phyloP scores from a whole-genome alignment of 345 rosid species.

The Eucalyptus tenuipes region DNA sequence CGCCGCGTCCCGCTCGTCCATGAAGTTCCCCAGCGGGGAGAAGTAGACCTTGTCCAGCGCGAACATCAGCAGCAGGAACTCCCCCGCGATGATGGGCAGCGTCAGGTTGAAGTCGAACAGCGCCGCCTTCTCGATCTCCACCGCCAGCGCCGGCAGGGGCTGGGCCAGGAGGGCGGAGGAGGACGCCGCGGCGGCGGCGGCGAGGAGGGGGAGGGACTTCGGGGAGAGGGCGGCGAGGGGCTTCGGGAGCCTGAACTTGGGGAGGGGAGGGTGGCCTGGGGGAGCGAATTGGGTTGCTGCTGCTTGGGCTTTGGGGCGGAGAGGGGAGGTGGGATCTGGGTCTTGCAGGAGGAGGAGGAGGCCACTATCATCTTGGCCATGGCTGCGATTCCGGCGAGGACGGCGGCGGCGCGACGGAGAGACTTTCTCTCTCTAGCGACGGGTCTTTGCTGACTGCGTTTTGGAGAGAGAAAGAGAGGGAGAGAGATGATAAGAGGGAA shows the following conservation, averaged over 20 bases:
- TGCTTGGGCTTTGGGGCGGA: conserved; percentile 16
- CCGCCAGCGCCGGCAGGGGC: conserved; percentile 61
- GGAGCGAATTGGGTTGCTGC: conserved; percentile 6
- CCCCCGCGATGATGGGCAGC: conserved; percentile 72
- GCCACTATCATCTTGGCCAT: conserved; percentile 87
- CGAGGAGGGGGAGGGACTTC: conserved; percentile 54
- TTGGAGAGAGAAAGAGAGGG: background rate
- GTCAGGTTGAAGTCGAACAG: conserved; percentile 95
- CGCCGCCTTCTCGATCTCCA: conserved; percentile 67
- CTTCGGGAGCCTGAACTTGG: conserved; percentile 26
- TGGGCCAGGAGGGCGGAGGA: conserved; percentile 24
- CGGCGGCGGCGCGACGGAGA: background rate
- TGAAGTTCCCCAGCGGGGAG: conserved; percentile 80
- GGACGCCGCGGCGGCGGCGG: conserved; percentile 16
- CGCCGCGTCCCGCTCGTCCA: conserved; percentile 68
- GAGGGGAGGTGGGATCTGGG: conserved; percentile 11
- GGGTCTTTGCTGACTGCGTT: background rate
- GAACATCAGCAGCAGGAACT: conserved; percentile 78
- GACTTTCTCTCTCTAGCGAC: background rate
- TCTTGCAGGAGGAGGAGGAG: conserved; percentile 26
- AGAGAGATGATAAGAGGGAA: background rate
- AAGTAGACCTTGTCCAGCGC: conserved; percentile 75
- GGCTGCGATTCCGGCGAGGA: background rate
- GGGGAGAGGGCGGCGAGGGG: conserved; percentile 23
- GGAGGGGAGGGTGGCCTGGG: conserved; percentile 6